These are phyloP conservation scores for Kalmanozyma brasiliensis DNA, from an alignment of 1,284 basidiomycete genomes.

Conservation along the genomic window DNA sequence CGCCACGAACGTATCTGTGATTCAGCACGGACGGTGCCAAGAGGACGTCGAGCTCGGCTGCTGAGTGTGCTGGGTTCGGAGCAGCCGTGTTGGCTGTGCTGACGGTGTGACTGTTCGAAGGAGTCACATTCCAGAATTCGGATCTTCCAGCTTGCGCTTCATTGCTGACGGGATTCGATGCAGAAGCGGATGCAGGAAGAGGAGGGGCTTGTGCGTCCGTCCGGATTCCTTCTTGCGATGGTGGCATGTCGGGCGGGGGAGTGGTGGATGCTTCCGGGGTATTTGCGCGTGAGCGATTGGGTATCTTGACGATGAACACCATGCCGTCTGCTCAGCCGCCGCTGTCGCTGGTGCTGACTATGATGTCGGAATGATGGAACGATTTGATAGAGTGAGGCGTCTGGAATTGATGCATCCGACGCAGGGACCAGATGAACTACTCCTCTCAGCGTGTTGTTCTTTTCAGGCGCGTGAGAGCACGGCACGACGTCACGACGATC, in stretches of 20 bases:
- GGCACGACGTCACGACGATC: background rate
- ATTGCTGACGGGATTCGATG: background rate
- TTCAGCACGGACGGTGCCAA: slow-evolving; percentile 61
- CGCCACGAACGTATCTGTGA: slow-evolving; percentile 62
- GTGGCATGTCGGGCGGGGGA: slow-evolving; percentile 8
- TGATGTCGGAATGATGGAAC: background rate
- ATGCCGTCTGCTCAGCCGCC: slow-evolving; percentile 13
- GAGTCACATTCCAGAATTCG: background rate
- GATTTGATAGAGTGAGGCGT: too few species aligned
- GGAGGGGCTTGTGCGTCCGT: slow-evolving; percentile 1
- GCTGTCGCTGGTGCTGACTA: background rate
- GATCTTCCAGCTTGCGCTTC: background rate
- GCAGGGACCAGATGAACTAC: background rate
- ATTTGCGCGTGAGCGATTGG: slow-evolving; percentile 44
- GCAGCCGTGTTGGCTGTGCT: background rate
- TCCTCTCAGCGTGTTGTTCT: slow-evolving; percentile 3
- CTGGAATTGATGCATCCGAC: too few species aligned
- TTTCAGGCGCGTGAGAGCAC: background rate
- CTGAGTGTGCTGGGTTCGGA: background rate
- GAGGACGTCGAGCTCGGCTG: slow-evolving; percentile 55
- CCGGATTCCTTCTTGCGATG: background rate
- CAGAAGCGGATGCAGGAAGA: background rate
- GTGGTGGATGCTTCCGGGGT: slow-evolving; percentile 37
- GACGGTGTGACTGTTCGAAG: background rate
- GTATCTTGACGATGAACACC: slow-evolving; percentile 64